Evolutionary conservation across 306 rosid species (phyloP), one percentile per base, ranked within the genome.

Genomic region (Sicyos baderoa): DNA sequence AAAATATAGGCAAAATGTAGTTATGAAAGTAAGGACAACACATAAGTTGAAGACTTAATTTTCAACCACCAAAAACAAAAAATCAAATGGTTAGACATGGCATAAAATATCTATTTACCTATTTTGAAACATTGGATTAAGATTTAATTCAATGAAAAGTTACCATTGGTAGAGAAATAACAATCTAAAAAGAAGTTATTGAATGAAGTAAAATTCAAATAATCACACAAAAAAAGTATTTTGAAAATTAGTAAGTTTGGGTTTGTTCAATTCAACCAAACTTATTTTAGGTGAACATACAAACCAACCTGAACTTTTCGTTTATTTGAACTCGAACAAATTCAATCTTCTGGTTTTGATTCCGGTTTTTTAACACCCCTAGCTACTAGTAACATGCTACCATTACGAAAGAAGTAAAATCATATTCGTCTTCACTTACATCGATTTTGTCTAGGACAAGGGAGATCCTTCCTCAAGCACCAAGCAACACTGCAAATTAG

Each of bases 391-490:
- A 32, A 50, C 16, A 27, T 15, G 25, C n/a, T 69, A 16, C 44
- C 17, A 2, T 47, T 69, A 60, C 11, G 19, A 27, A 14, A 25
- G 9, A 42, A 27, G 27, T 29, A 54, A 6, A 57, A 48, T 45
- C 2, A 42, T 40, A 71, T 51, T 54, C 54, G 29, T 80, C 21
- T 76, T 68, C 35, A 3, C 96, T 79, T 77, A 93, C 96, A 23
- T 73, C 68, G 52, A 1, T 84, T 72, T 76, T 79, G 82, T 69
- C 62, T 61, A 7, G 85, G 68, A 67, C 97, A 93, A 37, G 91
- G 89, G 21, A 87, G 86, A 81, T 49, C 80, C 80, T 56, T 79
- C 87, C 79, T 74, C 73, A 93, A 77, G 80, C 96, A 93, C 82
- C 84, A 78, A 11, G 29, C 0, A 49, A 23, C 48, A 56, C 95